phyloP scores from a whole-genome alignment of 495 filamentous ascomycete genomes.

The Glutinoglossum americanum region DNA sequence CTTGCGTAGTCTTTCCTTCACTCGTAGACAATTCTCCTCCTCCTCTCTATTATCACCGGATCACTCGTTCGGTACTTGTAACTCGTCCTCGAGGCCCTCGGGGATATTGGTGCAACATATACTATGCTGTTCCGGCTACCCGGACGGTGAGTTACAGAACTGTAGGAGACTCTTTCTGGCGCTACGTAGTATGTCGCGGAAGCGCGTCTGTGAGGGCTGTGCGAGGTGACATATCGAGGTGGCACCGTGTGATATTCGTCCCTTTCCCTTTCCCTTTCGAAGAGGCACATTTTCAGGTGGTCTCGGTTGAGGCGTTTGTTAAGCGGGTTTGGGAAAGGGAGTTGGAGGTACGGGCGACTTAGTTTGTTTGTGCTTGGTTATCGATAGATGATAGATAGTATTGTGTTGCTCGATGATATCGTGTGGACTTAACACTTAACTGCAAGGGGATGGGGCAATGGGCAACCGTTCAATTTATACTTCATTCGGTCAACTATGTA shows the following conservation, averaged over 20 bases:
- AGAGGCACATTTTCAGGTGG: neutral
- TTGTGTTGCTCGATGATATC: no score
- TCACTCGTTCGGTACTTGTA: neutral
- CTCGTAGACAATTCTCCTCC: neutral
- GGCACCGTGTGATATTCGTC: neutral
- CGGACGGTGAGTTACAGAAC: neutral
- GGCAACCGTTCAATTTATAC: no score
- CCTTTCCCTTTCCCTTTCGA: neutral
- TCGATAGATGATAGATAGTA: no score
- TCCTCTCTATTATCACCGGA: neutral
- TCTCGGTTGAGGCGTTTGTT: neutral
- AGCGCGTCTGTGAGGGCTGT: neutral
- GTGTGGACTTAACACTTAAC: no score
- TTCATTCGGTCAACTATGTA: no score
- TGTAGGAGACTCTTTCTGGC: neutral
- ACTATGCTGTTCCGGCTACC: neutral
- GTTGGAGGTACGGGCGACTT: no score
- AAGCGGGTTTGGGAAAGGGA: neutral
- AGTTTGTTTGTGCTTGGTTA: no score
- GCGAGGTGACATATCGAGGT: neutral
- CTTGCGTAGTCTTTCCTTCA: neutral
- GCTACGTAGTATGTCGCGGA: neutral
- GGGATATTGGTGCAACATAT: neutral
- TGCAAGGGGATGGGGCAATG: no score
- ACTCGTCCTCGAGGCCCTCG: neutral